A percentile compares a stretch with the other conserved stretches of the same genome.
Conservation (phyloP, 345 rosid genomes). For the Aquilaria sinensis region DNA sequence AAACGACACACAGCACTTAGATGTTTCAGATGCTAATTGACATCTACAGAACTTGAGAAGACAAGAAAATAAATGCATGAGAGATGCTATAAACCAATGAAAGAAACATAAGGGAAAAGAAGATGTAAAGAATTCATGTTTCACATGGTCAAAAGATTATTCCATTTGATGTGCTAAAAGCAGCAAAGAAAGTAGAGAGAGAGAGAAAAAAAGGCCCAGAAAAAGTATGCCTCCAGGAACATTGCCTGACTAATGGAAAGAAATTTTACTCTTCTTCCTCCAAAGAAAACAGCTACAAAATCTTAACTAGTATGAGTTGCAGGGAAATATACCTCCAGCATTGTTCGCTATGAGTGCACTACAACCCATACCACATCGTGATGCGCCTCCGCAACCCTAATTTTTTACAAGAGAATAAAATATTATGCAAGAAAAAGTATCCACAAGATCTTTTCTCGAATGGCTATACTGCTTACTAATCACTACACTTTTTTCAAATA, state of each 20-base stretch:
- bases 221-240: too few relatives aligned
- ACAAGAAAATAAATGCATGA: not conserved
- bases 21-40: slow-evolving; percentile 1
- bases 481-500: not conserved
- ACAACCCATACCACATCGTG: slow-evolving; percentile 75
- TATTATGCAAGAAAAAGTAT: slow-evolving; percentile 5
- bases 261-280: too few relatives aligned
- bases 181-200: too few relatives aligned
- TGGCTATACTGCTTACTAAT: not conserved
- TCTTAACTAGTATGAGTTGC: not conserved
- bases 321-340: slow-evolving; percentile 45
- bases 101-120: not conserved
- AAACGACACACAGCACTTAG: slow-evolving; percentile 14
- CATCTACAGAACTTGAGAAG: not conserved
- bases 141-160: not conserved
- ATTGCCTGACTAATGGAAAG: too few relatives aligned
- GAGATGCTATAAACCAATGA: not conserved
- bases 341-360: slow-evolving; percentile 66
- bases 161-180: not conserved
- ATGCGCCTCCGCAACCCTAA: slow-evolving; percentile 83
- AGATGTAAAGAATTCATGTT: not conserved
- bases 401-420: slow-evolving; percentile 14
- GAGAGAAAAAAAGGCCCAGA: too few relatives aligned
- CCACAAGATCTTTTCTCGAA: not conserved
- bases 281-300: too few relatives aligned